Conservation (phyloP, 169 alveolate species). For the Fabrea salina region DNA sequence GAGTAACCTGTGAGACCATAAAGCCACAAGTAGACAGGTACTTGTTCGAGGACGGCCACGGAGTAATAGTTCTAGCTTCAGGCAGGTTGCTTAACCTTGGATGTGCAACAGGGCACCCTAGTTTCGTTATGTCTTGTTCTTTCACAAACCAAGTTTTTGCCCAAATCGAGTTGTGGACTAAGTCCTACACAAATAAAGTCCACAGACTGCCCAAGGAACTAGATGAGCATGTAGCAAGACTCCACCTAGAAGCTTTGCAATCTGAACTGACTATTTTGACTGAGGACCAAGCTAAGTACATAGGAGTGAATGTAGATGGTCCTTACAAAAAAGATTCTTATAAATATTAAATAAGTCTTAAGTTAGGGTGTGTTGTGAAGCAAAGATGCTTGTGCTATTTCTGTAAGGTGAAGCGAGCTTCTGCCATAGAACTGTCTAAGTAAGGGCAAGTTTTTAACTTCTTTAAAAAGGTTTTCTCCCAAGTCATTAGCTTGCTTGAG, state of each 20-base stretch:
- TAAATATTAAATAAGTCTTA: constrained; percentile 87
- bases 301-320: constrained; percentile 89
- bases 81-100: constrained; percentile 97
- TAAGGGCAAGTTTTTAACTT: constrained; percentile 13
- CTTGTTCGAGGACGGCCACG: constrained; percentile 85
- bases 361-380: no score
- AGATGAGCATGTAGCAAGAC: constrained; percentile 96
- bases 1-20: constrained; percentile 86
- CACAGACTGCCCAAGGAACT: constrained; percentile 93
- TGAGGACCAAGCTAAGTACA: constrained; percentile 90
- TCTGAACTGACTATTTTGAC: constrained; percentile 91
- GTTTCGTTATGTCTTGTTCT: constrained; percentile 97
- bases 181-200: constrained; percentile 81
- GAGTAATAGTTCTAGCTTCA: constrained; percentile 91
- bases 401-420: constrained; percentile 4
- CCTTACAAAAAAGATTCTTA: constrained; percentile 93
- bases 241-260: constrained; percentile 92
- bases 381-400: no score
- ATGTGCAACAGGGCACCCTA: constrained; percentile 99
- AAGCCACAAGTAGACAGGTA: constrained; percentile 92
- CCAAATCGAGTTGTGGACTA: constrained; percentile 84
- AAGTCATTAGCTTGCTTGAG: not conserved
- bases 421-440: not conserved
- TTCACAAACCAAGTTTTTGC: constrained; percentile 94
- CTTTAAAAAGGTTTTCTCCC: constrained; percentile 21